Conservation (phyloP, 75 land plant genomes). For the Pseudotsuga menziesii region DNA sequence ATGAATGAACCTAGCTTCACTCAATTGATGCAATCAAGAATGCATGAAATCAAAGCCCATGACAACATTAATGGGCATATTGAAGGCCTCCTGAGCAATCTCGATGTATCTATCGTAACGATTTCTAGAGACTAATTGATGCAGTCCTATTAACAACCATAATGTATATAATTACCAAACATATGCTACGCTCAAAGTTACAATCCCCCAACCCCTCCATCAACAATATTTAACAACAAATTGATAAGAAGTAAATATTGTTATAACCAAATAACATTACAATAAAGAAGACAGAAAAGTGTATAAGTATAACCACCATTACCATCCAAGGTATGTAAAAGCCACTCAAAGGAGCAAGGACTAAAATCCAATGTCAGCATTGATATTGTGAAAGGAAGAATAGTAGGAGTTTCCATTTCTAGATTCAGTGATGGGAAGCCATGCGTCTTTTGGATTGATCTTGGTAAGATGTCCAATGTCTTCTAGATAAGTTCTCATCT, state of each 20-base stretch:
- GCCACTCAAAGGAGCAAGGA: slow-evolving; percentile 80
- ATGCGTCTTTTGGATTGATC: slow-evolving; percentile 73
- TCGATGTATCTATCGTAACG: slow-evolving; percentile 64
- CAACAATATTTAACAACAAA: neutral
- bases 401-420: slow-evolving; percentile 88
- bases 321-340: slow-evolving; percentile 89
- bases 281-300: neutral
- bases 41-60: no score
- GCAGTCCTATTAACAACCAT: slow-evolving; percentile 63
- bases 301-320: neutral
- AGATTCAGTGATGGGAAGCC: slow-evolving; percentile 95
- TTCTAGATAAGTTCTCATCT: slow-evolving; percentile 74
- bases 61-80: slow-evolving; percentile 19
- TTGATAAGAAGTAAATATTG: neutral
- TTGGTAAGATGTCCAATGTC: slow-evolving; percentile 84
- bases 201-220: slow-evolving; percentile 74
- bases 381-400: slow-evolving; percentile 81
- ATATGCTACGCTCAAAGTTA: slow-evolving; percentile 45
- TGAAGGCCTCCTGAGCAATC: slow-evolving; percentile 56
- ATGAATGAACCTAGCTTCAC: no score
- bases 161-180: slow-evolving; percentile 88
- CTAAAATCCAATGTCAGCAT: slow-evolving; percentile 82
- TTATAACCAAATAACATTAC: no score
- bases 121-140: slow-evolving; percentile 65
- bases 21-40: no score